Percentiles rank a stretch among this genome's conserved stretches.
Conservation (phyloP, 2,329 filamentous ascomycete genomes). For the Colletotrichum filicis region DNA sequence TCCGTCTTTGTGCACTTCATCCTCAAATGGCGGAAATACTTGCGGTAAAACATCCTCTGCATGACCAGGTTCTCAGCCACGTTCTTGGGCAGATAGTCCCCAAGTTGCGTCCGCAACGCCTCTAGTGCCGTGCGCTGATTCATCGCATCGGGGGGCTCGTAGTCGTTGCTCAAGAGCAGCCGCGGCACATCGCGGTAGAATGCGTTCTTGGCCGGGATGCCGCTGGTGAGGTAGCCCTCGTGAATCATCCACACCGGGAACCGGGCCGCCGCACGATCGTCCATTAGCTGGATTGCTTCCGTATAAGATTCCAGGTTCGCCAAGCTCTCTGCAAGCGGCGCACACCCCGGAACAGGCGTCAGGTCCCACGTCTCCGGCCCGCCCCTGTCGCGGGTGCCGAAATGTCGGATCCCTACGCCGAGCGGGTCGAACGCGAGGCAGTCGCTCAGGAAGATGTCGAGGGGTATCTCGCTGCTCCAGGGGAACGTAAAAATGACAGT, state of each 20-base stretch:
- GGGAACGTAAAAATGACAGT: conserved; percentile 37
- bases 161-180: conserved; percentile 28
- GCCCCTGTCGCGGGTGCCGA: conserved; percentile 30
- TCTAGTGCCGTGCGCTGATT: conserved; percentile 30
- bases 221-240: conserved; percentile 32
- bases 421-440: conserved; percentile 32
- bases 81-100: conserved; percentile 15
- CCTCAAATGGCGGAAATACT: conserved; percentile 32
- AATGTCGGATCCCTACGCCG: conserved; percentile 31
- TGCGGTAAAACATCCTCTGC: conserved; percentile 35
- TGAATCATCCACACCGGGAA: conserved; percentile 36
- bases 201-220: conserved; percentile 24
- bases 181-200: conserved; percentile 30
- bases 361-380: conserved; percentile 35
- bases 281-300: conserved; percentile 34
- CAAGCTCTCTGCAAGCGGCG: conserved; percentile 25
- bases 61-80: conserved; percentile 27
- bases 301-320: conserved; percentile 32
- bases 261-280: conserved; percentile 27
- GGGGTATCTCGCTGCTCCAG: conserved; percentile 34
- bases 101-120: conserved; percentile 15
- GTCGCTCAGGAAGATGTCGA: conserved; percentile 34
- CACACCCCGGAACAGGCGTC: conserved; percentile 31
- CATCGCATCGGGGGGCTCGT: conserved; percentile 26
- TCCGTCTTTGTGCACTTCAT: conserved; percentile 36